phyloP scores from a whole-genome alignment of 1,284 basidiomycete species.

The Trametes hirsuta region DNA sequence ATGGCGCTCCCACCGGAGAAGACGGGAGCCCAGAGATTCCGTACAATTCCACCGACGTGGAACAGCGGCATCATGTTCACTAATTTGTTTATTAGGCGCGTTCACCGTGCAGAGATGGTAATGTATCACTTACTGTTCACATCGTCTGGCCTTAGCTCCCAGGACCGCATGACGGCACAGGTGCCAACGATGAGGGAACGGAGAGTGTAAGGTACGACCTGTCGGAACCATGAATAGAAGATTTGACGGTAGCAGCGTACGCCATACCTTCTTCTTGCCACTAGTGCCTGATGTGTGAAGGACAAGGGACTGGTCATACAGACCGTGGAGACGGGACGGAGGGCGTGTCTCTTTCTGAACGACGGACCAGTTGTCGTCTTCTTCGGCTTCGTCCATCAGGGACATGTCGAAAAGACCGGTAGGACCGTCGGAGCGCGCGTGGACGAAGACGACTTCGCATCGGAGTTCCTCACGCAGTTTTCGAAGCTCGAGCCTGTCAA shows the following conservation, averaged over 20 bases:
- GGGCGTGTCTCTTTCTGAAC: conserved; percentile 8
- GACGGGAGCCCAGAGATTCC: conserved; percentile 63
- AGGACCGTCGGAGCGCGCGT: conserved; percentile 37
- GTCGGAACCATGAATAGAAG: not conserved
- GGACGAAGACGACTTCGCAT: conserved; percentile 38
- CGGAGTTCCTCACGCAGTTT: conserved; percentile 18
- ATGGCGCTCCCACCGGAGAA: conserved; percentile 61
- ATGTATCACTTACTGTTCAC: conserved; percentile 44
- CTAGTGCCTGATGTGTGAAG: conserved; percentile 71
- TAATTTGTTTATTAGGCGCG: conserved; percentile 13
- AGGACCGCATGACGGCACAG: conserved; percentile 58
- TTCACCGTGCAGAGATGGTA: not conserved
- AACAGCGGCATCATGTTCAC: conserved; percentile 73
- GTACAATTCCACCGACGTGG: conserved; percentile 68
- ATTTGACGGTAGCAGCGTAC: not conserved
- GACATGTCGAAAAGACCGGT: conserved; percentile 46
- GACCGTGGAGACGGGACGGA: conserved; percentile 39
- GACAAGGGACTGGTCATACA: conserved; percentile 57
- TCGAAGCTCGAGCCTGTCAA: conserved; percentile 18
- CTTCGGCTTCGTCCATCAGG: conserved; percentile 32
- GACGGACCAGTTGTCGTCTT: conserved; percentile 19
- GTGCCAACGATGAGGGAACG: conserved; percentile 62
- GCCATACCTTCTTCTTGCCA: conserved; percentile 49
- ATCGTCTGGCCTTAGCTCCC: conserved; percentile 51
- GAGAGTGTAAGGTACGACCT: conserved; percentile 63